Evolutionary conservation across 2,329 filamentous ascomycete genomes (phyloP), one percentile per base, ranked within the genome.

Genomic region (Fusarium sp.): DNA sequence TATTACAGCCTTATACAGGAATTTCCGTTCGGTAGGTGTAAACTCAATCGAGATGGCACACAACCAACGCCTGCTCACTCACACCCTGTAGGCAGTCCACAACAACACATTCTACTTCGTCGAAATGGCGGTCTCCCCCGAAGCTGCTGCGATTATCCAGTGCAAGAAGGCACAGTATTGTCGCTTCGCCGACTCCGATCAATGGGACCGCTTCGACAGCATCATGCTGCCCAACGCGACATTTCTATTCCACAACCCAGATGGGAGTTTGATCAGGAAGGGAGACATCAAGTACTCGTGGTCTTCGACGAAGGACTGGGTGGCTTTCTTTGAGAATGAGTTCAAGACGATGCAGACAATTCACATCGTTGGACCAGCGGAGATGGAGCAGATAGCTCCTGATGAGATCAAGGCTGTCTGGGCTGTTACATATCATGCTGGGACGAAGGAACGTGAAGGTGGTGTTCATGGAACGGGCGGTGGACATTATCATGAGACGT

Each of bases 81-180:
- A 16, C 4, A 16, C 1, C 4, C 3, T 5, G 9, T 11, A 47
- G 12, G 2, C 3, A 30, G 12, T 15, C 23, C 5, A 28, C 25
- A 16, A 5, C 4, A 44, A 13, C n/a, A 8, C 10, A 25, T 5
- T 4, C 18, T 3, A 19, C 5, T 6, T 23, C 2, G 2, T 28
- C 15, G 13, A 25, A 3, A 73, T 73, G 60, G 15, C 33, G 3
- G 60, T 62, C 3, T 28, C 57, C 5, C 28, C 43, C 1, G 70
- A 73, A 35, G 40, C n/a, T 0, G 28, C 50, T 3, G 13, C 60
- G 2, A 67, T 75, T 2, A 75, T 75, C 7, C 46, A 58, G 4
- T 59, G 44, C 16, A 75, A 75, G 28, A 75, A 75, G 18, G 69
- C 66, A 1, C 57, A 73, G 8, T 75, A 72, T 15, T 75, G 72